Base-by-base conservation (phyloP, 108 stramenopile species). In the Stephanodiscus minutulus region DNA sequence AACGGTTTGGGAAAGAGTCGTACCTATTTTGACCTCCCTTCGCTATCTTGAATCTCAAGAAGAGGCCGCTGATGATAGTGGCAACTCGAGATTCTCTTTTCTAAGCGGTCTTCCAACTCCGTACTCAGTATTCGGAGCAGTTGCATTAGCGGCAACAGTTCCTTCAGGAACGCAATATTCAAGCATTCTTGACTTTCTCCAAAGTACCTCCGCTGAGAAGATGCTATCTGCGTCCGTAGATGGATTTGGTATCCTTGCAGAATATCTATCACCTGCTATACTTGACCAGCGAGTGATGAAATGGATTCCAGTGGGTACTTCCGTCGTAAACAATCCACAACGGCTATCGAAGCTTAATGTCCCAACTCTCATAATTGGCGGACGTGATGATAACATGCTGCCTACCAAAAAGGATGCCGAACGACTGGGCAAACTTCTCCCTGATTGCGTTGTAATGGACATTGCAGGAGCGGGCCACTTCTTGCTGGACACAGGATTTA, bases 301-400 rank as follows among this genome's bases (percentile, higher is more conserved):
- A 18, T 95, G 94, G 94, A 64, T 92, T 15, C 62, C 85, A 12
- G 88, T 91, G 15, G 93, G 91, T 21, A 68, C 80, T 0, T 61
- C 85, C 1, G 68, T 91, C 18, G 78, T 91, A 8, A 79, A 87
- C 53, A 74, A 82, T 46, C 57, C 61, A 48, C 57, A 68, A 43
- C 71, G 91, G 33, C 65, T 96, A 33, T 54, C 70, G 11, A 48
- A 81, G 12, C 72, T 91, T 5, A 72, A 85, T 55, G 68, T 87
- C 0, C 91, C 94, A 20, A 85, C 94, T 22, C 59, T 96, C 9
- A 76, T 94, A 9, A 73, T 93, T 35, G 87, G 79, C 20, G 95
- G 95, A 7, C 70, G 64, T 17, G 83, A 91, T 36, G 95, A 96
- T 54, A 85, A 85, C 22, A 81, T 96, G 63, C 71, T 96, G 5